Evolutionary conservation across 352 stramenopile genomes (phyloP).

Genomic region (Aphanomyces cochlioides): DNA sequence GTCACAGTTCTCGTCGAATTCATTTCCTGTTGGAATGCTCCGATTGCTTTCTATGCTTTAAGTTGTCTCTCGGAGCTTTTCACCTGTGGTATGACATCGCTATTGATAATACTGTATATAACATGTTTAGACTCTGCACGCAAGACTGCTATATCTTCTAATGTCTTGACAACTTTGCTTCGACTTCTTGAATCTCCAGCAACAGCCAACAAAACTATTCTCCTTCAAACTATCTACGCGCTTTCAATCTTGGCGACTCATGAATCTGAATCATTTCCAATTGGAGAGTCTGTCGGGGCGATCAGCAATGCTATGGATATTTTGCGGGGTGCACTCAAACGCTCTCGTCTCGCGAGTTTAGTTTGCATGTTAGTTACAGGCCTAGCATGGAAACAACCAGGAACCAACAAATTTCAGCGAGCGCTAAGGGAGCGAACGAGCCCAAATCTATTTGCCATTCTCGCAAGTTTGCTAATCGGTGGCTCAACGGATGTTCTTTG

Average conservation of each 20-base stretch:
- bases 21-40: constrained; percentile 1
- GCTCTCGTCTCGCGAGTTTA: constrained; percentile 25
- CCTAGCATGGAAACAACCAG: constrained; percentile 7
- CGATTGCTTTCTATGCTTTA: constrained; percentile 23
- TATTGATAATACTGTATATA: neutral
- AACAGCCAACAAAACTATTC: constrained; percentile 27
- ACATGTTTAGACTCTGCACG: constrained; percentile 10
- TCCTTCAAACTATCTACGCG: constrained; percentile 22
- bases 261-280: constrained; percentile 23
- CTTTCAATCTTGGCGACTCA: constrained; percentile 27
- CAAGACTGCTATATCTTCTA: constrained; percentile 11
- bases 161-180: constrained; percentile 12
- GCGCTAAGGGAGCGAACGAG: constrained; percentile 6
- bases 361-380: constrained; percentile 30
- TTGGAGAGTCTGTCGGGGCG: constrained; percentile 21
- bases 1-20: constrained; percentile 17
- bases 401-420: constrained; percentile 15
- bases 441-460: constrained; percentile 29
- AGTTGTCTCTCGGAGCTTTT: constrained; percentile 20
- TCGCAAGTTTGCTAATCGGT: constrained; percentile 28
- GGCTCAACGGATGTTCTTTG: constrained; percentile 28
- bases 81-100: constrained; percentile 5
- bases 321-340: constrained; percentile 22
- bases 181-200: constrained; percentile 6
- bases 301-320: constrained; percentile 28